These are phyloP conservation scores for Pythium apleroticum DNA, from an alignment of 352 stramenopile species.

Conservation along the genomic window DNA sequence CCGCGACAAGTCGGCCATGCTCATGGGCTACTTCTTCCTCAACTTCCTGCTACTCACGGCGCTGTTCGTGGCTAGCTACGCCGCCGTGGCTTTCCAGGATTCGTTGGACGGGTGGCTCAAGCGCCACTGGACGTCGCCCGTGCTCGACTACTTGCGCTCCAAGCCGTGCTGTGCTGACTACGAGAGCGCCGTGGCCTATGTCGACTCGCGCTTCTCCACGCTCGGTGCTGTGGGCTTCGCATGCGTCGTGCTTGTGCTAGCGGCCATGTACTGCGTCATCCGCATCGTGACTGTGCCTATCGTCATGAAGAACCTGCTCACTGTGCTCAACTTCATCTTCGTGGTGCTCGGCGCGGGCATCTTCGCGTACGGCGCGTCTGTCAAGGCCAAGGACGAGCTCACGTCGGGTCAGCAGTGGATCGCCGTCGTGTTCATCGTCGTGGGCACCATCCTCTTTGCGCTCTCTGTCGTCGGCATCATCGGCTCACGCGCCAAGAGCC, in stretches of 20 bases:
- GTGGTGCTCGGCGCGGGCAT: conserved; percentile 52
- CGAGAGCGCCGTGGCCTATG: conserved; percentile 43
- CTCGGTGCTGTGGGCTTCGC: conserved; percentile 49
- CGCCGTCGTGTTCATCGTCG: conserved; percentile 68
- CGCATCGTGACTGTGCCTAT: conserved; percentile 86
- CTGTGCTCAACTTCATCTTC: conserved; percentile 75
- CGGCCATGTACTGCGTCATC: conserved; percentile 75
- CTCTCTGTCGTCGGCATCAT: conserved; percentile 69
- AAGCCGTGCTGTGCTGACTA: conserved; percentile 60
- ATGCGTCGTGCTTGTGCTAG: conserved; percentile 49
- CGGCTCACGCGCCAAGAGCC: conserved; percentile 68
- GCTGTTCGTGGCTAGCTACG: conserved; percentile 64
- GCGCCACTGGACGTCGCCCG: conserved; percentile 57
- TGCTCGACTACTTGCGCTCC: conserved; percentile 46
- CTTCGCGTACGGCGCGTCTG: conserved; percentile 53
- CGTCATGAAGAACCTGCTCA: conserved; percentile 84
- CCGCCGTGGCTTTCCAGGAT: conserved; percentile 66
- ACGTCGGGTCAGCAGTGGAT: conserved; percentile 77
- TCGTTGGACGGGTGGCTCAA: conserved; percentile 73
- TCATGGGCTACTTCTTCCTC: conserved; percentile 78
- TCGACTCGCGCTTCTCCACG: conserved; percentile 46
- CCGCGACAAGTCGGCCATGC: conserved; percentile 59
- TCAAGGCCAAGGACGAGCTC: conserved; percentile 65
- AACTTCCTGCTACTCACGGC: conserved; percentile 64
- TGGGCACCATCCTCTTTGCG: conserved; percentile 64